Base-by-base conservation (phyloP, 345 rosid species). In the Murraya koenigii region DNA sequence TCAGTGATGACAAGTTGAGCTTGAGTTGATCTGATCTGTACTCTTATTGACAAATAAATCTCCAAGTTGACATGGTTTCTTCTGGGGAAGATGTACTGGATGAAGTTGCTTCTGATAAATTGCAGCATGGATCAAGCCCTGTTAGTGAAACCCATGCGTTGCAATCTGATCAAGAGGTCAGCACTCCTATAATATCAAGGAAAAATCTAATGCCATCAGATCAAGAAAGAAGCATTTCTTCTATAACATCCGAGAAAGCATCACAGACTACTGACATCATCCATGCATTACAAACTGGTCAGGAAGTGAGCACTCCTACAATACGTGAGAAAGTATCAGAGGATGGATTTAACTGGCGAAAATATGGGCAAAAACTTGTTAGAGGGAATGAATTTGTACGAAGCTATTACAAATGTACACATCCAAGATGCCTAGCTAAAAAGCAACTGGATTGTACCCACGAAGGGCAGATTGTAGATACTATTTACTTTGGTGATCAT, bases 291-390 rank as follows among this genome's bases (percentile, higher is more conserved):
- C 90, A 80, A 63, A 78, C 89, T 70, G 84, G 75, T 72, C 86
- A 84, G 28, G 97, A 90, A 82, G 90, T 89, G 75, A 89, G 84
- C 75, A 82, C 81, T 67, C 88, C 91, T 33, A 35, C 80, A 55
- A 74, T 82, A 9, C 92, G 92, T 6, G 99, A 95, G 86, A 95
- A 93, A 81, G 92, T 80, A 44, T 85, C 83, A 62, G 95, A 87
- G 81, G 98, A 93, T 71, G 99, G 97, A 71, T 96, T 85, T 84
- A 90, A 90, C 80, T 95, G 99, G 98, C 83, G 97, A 56, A 95
- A 95, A 79, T 95, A 95, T 22, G 99, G 99, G 20, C 98, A 95
- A 90, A 95, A 95, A 76, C 80, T 91, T 84, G 99, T 95, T 63
- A 90, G 87, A 78, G 98, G 95, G 33, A 95, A 93, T 85, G 99